A percentile compares a stretch with the other conserved stretches of the same genome.
Evolutionary conservation across 1,139 yeast genomes (phyloP).

Genomic region (Hyphopichia pseudoburtonii): DNA sequence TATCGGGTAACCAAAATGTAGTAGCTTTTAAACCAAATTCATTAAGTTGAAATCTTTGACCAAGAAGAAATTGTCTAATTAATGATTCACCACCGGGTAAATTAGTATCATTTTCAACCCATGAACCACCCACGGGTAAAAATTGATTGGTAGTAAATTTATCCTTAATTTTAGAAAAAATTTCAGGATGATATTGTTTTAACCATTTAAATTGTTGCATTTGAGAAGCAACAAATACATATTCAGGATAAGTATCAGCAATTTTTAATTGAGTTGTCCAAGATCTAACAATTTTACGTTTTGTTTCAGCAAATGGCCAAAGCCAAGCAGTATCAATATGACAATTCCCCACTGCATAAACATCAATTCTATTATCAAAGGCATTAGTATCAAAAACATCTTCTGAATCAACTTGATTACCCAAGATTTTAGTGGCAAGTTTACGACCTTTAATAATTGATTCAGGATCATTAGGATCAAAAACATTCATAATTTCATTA

Average conservation of each 20-base stretch:
- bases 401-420: slow-evolving; percentile 60
- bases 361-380: slow-evolving; percentile 36
- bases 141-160: slow-evolving; percentile 75
- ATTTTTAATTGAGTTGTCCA: slow-evolving; percentile 92
- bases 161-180: slow-evolving; percentile 60
- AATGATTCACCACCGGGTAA: slow-evolving; percentile 91
- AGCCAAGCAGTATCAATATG: slow-evolving; percentile 98
- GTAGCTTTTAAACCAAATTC: slow-evolving; percentile 76
- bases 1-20: slow-evolving; percentile 94
- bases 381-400: slow-evolving; percentile 51
- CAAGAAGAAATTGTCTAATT: slow-evolving; percentile 82
- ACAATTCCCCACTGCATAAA: slow-evolving; percentile 87
- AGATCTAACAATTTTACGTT: slow-evolving; percentile 85
- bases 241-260: slow-evolving; percentile 87
- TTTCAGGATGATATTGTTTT: slow-evolving; percentile 77
- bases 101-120: slow-evolving; percentile 98
- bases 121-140: slow-evolving; percentile 90
- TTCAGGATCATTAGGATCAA: slow-evolving; percentile 55
- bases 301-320: slow-evolving; percentile 98
- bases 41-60: slow-evolving; percentile 79
- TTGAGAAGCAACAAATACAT: slow-evolving; percentile 91
- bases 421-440: slow-evolving; percentile 65
- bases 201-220: slow-evolving; percentile 97
- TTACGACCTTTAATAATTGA: slow-evolving; percentile 63
- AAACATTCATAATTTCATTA: slow-evolving; percentile 77